These are phyloP conservation scores for Tremella yokohamensis DNA, from an alignment of 768 basidiomycete species.

Conservation along the genomic window DNA sequence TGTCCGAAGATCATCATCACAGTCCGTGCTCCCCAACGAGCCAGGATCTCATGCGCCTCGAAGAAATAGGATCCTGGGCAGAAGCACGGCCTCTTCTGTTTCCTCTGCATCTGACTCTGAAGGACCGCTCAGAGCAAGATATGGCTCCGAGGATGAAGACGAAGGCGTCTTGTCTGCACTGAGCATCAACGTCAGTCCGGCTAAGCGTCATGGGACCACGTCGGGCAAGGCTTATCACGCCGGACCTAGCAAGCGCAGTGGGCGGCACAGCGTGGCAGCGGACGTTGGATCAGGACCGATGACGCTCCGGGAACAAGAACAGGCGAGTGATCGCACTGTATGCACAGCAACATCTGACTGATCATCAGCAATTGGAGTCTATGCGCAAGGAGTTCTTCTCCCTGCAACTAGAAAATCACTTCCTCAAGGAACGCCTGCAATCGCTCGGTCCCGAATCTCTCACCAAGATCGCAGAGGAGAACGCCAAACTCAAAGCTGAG, in stretches of 20 bases:
- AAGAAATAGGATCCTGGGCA: slow-evolving; percentile 26
- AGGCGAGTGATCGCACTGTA: slow-evolving; percentile 57
- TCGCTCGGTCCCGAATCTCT: slow-evolving; percentile 88
- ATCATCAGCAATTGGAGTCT: slow-evolving; percentile 77
- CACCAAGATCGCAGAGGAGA: slow-evolving; percentile 85
- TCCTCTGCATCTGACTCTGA: slow-evolving; percentile 21
- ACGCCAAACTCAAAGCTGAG: slow-evolving; percentile 87
- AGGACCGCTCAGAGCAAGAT: slow-evolving; percentile 20
- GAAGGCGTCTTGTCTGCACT: slow-evolving; percentile 19
- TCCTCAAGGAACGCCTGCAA: slow-evolving; percentile 86
- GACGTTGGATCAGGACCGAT: slow-evolving; percentile 52
- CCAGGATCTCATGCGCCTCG: slow-evolving; percentile 33
- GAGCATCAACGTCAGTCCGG: slow-evolving; percentile 22
- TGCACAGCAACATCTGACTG: neutral
- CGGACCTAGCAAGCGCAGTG: slow-evolving; percentile 34
- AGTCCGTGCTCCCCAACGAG: slow-evolving; percentile 27
- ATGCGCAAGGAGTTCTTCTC: slow-evolving; percentile 97
- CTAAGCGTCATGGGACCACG: neutral
- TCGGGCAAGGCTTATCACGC: slow-evolving; percentile 17
- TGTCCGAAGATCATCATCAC: slow-evolving; percentile 36
- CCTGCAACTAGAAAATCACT: slow-evolving; percentile 91
- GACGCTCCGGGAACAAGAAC: slow-evolving; percentile 92
- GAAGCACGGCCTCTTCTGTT: slow-evolving; percentile 21
- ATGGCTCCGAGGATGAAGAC: slow-evolving; percentile 37
- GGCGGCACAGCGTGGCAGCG: slow-evolving; percentile 44